These are phyloP conservation scores for Fusarium haematococcum DNA, from an alignment of 2,329 filamentous ascomycete genomes.

Conservation along the genomic window DNA sequence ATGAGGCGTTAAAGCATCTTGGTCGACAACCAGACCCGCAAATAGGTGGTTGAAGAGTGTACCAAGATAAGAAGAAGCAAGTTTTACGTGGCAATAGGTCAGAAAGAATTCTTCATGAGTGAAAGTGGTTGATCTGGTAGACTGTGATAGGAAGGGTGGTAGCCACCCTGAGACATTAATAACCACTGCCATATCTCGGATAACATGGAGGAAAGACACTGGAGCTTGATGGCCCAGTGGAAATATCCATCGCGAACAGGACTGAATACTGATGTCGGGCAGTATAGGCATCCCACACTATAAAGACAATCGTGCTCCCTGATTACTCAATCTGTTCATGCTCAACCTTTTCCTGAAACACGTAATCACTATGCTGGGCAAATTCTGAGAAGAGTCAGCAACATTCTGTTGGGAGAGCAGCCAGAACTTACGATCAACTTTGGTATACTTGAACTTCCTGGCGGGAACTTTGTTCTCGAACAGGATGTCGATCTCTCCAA, in stretches of 20 bases:
- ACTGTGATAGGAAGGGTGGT: background rate
- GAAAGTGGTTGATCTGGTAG: background rate
- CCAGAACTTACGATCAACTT: conserved; percentile 27
- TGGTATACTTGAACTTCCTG: conserved; percentile 39
- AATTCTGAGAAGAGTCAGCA: background rate
- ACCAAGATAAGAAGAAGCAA: background rate
- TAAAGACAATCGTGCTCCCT: no score
- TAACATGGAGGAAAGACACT: background rate
- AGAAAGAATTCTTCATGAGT: background rate
- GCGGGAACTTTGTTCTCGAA: conserved; percentile 36
- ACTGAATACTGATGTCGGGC: background rate
- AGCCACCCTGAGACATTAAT: background rate
- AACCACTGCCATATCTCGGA: background rate
- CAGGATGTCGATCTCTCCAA: conserved; percentile 39
- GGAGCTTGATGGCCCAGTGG: background rate
- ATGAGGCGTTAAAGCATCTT: background rate
- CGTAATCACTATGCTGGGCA: background rate
- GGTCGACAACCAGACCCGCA: background rate
- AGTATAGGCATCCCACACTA: background rate
- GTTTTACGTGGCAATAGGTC: background rate
- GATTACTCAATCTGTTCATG: background rate
- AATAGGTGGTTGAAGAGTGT: no score
- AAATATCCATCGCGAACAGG: background rate
- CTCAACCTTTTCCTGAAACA: background rate
- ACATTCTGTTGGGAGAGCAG: no score